These are phyloP conservation scores for Cichorium intybus DNA, from an alignment of 140 eudicot genomes.

Conservation along the genomic window DNA sequence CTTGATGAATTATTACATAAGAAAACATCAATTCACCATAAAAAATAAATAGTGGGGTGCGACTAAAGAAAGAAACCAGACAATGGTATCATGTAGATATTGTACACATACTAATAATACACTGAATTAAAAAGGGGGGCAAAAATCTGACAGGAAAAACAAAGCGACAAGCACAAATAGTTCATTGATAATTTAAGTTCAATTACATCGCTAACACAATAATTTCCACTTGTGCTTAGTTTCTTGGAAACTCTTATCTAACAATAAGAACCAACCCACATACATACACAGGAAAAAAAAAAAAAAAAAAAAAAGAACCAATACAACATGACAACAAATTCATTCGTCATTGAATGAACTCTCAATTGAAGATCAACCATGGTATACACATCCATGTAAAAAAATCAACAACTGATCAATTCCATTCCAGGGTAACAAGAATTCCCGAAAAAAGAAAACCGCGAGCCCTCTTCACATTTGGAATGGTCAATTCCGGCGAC, in stretches of 20 bases:
- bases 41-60: no score
- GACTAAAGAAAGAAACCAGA: no score
- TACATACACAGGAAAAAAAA: constrained; percentile 13
- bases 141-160: no score
- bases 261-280: constrained; percentile 10
- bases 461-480: constrained; percentile 2
- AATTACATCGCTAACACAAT: constrained; percentile 13
- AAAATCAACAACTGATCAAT: constrained; percentile 11
- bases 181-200: constrained; percentile 8
- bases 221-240: constrained; percentile 6
- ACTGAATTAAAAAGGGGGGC: no score
- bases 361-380: constrained; percentile 27
- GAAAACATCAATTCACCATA: no score
- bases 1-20: no score
- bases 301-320: constrained; percentile 20
- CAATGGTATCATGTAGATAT: no score
- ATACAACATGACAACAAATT: constrained; percentile 6
- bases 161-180: no score
- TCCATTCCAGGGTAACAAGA: constrained; percentile 19
- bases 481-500: constrained; percentile 6
- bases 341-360: constrained; percentile 9
- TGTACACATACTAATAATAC: no score
- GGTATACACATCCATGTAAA: constrained; percentile 9
- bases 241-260: constrained; percentile 7
- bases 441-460: constrained; percentile 5